Evolutionary conservation across 2,329 filamentous ascomycete genomes (phyloP).

Genomic region (Alternaria rosae): DNA sequence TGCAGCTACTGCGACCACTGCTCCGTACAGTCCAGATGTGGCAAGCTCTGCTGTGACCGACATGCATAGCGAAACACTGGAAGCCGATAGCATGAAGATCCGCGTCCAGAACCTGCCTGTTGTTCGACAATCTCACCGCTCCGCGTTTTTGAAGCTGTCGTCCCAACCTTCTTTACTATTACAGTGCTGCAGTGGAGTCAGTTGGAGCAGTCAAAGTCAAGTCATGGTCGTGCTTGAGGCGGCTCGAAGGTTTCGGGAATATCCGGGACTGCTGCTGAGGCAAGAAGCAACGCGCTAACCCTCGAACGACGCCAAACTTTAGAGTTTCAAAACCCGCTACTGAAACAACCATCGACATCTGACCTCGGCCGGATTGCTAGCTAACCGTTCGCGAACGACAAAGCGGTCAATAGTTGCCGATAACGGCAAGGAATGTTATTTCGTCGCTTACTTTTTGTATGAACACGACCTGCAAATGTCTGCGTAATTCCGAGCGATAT

Average conservation of each 20-base stretch:
- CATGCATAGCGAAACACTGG: constrained; percentile 1
- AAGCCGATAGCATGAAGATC: not conserved
- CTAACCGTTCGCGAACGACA: constrained; percentile 1
- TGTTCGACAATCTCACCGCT: not conserved
- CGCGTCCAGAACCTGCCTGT: not conserved
- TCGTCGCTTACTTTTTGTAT: not conserved
- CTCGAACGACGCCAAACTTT: constrained; percentile 30
- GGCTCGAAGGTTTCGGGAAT: constrained; percentile 21
- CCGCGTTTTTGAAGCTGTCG: not conserved
- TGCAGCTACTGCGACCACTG: not conserved
- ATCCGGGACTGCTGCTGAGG: constrained; percentile 12
- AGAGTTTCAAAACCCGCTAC: constrained; percentile 32
- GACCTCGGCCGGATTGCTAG: constrained; percentile 1
- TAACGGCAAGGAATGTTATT: not conserved
- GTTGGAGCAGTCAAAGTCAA: not conserved
- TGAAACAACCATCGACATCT: constrained; percentile 23
- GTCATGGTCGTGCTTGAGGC: not conserved
- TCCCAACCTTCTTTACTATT: not conserved
- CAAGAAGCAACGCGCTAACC: constrained; percentile 24
- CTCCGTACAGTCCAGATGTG: not conserved
- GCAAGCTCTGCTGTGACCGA: not conserved
- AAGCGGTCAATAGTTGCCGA: not conserved
- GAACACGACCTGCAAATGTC: not conserved
- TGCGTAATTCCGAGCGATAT: not conserved
- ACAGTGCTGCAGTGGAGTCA: not conserved